Percentiles rank a stretch among this genome's conserved stretches.
These are phyloP conservation scores for Candida sp. DNA, from an alignment of 1,139 yeast species.

Conservation along the genomic window DNA sequence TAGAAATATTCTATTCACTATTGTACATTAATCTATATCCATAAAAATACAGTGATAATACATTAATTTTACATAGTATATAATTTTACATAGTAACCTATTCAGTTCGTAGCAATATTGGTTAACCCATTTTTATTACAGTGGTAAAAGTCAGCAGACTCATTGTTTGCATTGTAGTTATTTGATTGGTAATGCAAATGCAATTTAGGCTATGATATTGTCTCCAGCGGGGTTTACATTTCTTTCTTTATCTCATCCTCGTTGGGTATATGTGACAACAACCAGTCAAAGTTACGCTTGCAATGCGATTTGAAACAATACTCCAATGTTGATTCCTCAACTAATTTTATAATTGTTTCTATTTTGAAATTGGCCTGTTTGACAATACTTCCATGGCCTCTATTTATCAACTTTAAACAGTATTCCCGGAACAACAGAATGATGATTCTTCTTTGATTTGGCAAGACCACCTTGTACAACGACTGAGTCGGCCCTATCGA, in stretches of 20 bases:
- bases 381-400: constrained; percentile 9
- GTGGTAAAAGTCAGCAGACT: no score
- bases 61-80: no score
- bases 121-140: no score
- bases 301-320: constrained; percentile 15
- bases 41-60: no score
- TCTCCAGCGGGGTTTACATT: no score
- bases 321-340: constrained; percentile 21
- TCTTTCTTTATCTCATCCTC: neutral
- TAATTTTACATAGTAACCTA: no score
- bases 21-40: no score
- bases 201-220: no score
- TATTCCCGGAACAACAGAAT: constrained; percentile 17
- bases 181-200: no score
- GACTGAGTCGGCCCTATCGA: neutral
- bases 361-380: constrained; percentile 14
- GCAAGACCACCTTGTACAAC: constrained; percentile 12
- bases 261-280: constrained; percentile 3
- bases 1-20: no score
- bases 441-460: constrained; percentile 16
- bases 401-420: constrained; percentile 17
- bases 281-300: constrained; percentile 10
- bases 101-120: no score
- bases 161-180: no score
- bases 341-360: constrained; percentile 16